Evolutionary conservation across 345 rosid genomes (phyloP).

Genomic region (Brassica incana): DNA sequence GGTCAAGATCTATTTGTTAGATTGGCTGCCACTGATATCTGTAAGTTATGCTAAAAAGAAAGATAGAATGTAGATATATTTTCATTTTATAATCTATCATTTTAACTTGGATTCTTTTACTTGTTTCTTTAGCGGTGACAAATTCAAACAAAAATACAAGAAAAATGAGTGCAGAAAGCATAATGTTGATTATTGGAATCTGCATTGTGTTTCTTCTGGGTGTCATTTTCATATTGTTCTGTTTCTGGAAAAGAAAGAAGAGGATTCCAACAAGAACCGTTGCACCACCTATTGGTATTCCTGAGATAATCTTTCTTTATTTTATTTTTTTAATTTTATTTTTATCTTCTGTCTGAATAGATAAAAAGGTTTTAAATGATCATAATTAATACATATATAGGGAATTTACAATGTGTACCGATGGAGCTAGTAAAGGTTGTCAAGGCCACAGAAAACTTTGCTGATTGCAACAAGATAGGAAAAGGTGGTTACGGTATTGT

Average conservation of each 20-base stretch:
- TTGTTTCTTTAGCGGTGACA: neutral
- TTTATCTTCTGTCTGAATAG: neutral
- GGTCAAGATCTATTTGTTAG: neutral
- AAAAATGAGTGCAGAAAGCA: neutral
- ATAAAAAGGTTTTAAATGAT: neutral
- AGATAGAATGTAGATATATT: too few species aligned
- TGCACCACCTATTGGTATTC: neutral
- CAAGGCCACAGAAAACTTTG: neutral
- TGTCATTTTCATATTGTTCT: neutral
- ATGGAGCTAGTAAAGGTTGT: neutral
- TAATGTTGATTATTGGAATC: neutral
- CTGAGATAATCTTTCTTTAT: neutral
- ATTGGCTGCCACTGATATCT: neutral
- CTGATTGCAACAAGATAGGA: neutral
- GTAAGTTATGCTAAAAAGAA: neutral
- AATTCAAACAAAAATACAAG: neutral
- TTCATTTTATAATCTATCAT: too few species aligned
- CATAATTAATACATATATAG: neutral
- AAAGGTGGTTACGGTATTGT: neutral
- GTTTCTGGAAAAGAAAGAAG: neutral
- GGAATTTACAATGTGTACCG: neutral
- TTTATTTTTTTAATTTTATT: too few species aligned
- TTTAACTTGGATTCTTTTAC: neutral
- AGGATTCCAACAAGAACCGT: neutral
- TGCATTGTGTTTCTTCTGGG: neutral